phyloP scores from a whole-genome alignment of 257 asterid species.

The Solanum gandarillasii region DNA sequence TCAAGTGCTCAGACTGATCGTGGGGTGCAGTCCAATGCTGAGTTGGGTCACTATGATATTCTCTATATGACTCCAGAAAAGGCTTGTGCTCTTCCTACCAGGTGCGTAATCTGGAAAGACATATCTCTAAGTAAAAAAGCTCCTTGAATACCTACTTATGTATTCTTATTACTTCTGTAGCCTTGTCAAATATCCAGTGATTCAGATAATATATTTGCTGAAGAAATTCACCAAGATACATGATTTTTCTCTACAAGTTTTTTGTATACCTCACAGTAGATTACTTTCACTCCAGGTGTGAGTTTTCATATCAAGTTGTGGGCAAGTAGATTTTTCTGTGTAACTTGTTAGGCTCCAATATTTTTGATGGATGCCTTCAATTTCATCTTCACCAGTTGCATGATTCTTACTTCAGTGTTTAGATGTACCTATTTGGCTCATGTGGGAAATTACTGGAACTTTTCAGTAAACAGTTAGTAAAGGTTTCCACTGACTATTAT shows the following conservation, averaged over 20 bases:
- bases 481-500: not conserved
- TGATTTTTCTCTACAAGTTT: not conserved
- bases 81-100: constrained; percentile 48
- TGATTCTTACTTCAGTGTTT: not conserved
- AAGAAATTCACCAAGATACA: not conserved
- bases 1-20: constrained; percentile 74
- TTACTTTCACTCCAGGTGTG: not conserved
- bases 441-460: not conserved
- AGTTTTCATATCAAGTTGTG: not conserved
- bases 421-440: not conserved
- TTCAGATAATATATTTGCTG: not conserved
- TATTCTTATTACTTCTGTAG: not conserved
- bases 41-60: constrained; percentile 54
- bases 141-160: not conserved
- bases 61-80: constrained; percentile 88
- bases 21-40: constrained; percentile 49
- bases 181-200: not conserved
- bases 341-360: not conserved
- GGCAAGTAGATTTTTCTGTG: not conserved
- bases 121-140: not conserved
- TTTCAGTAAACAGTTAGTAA: not conserved
- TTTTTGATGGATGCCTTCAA: not conserved
- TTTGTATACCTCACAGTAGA: not conserved
- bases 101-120: constrained; percentile 22
- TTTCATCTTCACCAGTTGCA: not conserved